Evolutionary conservation across 352 stramenopile species (phyloP), one percentile per base, ranked within the genome.

Genomic region (Phytophthora lateralis): DNA sequence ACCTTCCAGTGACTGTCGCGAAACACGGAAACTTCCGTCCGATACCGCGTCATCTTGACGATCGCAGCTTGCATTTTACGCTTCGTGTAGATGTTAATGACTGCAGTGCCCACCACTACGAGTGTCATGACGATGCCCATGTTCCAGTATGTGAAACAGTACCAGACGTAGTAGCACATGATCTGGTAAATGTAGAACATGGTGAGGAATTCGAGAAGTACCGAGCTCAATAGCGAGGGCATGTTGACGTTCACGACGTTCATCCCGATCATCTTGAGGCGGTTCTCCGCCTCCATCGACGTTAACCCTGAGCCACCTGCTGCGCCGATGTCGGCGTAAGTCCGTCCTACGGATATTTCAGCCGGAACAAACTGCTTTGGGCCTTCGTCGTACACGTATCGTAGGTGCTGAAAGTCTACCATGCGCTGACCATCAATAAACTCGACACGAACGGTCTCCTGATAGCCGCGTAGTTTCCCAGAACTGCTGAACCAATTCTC

Each of bases 161-260:
- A 77, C 78, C 78, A 88, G 11, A 84, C 69, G 49, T 73, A 82
- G 63, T 88, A 88, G 62, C 73, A 78, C 62, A 80, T 76, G 54
- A 84, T 59, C 57, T 82, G 73, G 43, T 85, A 85, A 14, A 85
- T 64, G 56, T 80, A 81, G 24, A 78, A 82, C 6, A 82, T 60
- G 15, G 61, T 73, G 20, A 81, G 60, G n/a, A 79, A 66, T 51
- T 84, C 69, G 7, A 72, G 34, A 8, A 74, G 30, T 6, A 82
- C 29, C 4, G 67, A 81, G 12, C 55, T 54, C 8, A 58, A 24
- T 20, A 75, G 6, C n/a, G 74, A 76, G 17, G 74, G 71, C 74
- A 83, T 83, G 5, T 30, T 10, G 2, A 83, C 59, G 24, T 83
- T 68, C 8, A 83, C 71, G 7, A 49, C 55, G 37, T 80, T 83